Evolutionary conservation across 1,284 basidiomycete species (phyloP).

Genomic region (Rhodotorula sp.): DNA sequence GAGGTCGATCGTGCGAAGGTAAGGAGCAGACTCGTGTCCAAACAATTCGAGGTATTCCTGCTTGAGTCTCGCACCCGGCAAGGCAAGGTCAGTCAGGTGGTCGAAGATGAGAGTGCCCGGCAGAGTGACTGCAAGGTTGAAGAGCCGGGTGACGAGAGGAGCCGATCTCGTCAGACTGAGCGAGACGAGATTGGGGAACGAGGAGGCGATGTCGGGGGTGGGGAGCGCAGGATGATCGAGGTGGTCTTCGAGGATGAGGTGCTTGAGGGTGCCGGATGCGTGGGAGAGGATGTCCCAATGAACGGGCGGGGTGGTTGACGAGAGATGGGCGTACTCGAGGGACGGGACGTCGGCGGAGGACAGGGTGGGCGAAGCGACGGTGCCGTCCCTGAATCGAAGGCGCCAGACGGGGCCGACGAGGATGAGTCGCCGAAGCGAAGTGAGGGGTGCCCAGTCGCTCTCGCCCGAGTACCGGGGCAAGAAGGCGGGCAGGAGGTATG

Average conservation of each 20-base stretch:
- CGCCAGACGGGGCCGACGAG: constrained; percentile 26
- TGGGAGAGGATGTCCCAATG: constrained; percentile 20
- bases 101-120: not conserved
- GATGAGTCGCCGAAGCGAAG: not conserved
- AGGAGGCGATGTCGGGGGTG: not conserved
- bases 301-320: constrained; percentile 12
- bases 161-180: not conserved
- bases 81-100: not conserved
- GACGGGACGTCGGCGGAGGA: constrained; percentile 7
- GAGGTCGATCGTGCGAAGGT: not conserved
- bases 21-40: not conserved
- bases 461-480: constrained; percentile 20
- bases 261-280: not conserved
- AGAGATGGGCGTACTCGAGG: constrained; percentile 7
- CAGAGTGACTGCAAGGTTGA: not conserved
- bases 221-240: not conserved
- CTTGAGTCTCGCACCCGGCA: not conserved
- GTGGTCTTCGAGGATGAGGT: constrained; percentile 9
- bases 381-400: constrained; percentile 16
- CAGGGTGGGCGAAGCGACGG: constrained; percentile 12
- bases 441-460: constrained; percentile 16
- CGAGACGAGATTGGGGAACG: not conserved
- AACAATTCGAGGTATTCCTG: constrained; percentile 8
- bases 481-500: constrained; percentile 9
- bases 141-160: constrained; percentile 9